Base-by-base conservation (phyloP, 1,284 basidiomycete species). In the Ganoderma lucidum region DNA sequence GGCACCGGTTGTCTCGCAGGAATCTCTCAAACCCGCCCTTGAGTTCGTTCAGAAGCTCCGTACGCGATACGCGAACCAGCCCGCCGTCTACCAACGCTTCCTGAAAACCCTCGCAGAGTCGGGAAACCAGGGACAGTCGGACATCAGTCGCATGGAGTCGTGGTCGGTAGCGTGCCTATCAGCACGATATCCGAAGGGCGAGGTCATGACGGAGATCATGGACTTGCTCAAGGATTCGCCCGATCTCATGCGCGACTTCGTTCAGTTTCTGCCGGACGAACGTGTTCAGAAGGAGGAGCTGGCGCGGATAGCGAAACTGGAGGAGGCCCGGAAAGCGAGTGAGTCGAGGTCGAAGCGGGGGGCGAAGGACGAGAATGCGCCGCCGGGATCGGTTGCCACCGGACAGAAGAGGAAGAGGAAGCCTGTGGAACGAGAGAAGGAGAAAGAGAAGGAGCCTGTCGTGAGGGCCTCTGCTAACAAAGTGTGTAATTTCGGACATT, bases 21-120 rank as follows among this genome's bases (percentile, higher is more conserved):
- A 71, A 37, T 65, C 66, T 1, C 86, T 92, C 60, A 87, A 88
- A 71, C 90, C 90, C 0, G 97, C 97, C 1, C 93, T 99, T 73
- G 91, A 94, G 76, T 99, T 98, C 77, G 96, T 99, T 51, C 96
- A 98, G 82, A 96, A 96, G 82, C 98, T 99, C 83, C 99, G 98
- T 82, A 93, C 95, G 74, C 91, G 96, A 51, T 99, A 96, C 82
- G 84, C 84, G 28, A 83, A 85, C 66, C 94, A 97, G 75, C 90
- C 95, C 1, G 95, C 97, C 44, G 96, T 94, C 10, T 99, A 99
- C 82, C 93, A 94, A 77, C 92, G 95, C 77, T 99, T 99, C 81
- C 83, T 99, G 68, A 96, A 97, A 81, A 96, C 98, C 72, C 83
- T 99, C 39, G 93, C 95, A 2, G 87, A 89, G 64, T 83, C 87